Percentiles rank a stretch among this genome's conserved stretches.
Conservation (phyloP, 2,329 filamentous ascomycete genomes). For the Phyllosticta citrichinensis region DNA sequence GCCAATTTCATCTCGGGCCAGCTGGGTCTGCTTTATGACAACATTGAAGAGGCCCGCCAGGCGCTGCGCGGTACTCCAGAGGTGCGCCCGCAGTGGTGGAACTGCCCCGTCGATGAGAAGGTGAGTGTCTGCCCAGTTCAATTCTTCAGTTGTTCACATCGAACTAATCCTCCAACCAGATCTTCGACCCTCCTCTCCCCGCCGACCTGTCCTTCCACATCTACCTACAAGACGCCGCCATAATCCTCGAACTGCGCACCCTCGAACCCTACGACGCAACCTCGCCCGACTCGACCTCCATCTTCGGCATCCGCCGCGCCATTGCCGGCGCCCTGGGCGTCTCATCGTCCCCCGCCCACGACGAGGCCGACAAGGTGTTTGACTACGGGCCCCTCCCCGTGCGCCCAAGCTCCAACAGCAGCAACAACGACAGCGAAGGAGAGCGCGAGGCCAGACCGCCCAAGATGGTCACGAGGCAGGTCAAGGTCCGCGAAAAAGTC, state of each 20-base stretch:
- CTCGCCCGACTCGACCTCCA: slow-evolving; percentile 19
- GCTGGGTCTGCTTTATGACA: slow-evolving; percentile 48
- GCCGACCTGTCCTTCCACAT: slow-evolving; percentile 64
- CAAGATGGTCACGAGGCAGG: slow-evolving; percentile 39
- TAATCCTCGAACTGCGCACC: slow-evolving; percentile 55
- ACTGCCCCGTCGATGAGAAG: slow-evolving; percentile 46
- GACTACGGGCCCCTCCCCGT: slow-evolving; percentile 36
- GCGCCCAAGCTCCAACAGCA: slow-evolving; percentile 11
- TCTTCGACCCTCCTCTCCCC: slow-evolving; percentile 54
- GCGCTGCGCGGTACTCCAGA: slow-evolving; percentile 47
- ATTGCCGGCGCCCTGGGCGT: slow-evolving; percentile 39
- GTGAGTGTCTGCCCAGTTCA: slow-evolving; percentile 32
- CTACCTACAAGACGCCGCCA: slow-evolving; percentile 44
- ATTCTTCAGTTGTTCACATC: neutral
- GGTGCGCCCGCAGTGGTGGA: slow-evolving; percentile 45
- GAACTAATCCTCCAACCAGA: slow-evolving; percentile 19
- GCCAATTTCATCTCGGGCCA: slow-evolving; percentile 49
- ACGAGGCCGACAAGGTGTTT: slow-evolving; percentile 69
- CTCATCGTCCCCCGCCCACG: slow-evolving; percentile 31
- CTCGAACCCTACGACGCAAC: slow-evolving; percentile 41
- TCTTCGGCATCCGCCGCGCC: slow-evolving; percentile 47
- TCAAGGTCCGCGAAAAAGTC: slow-evolving; percentile 82
- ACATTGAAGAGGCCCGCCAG: slow-evolving; percentile 50
- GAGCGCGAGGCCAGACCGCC: neutral
- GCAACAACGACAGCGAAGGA: neutral